A percentile compares a stretch with the other conserved stretches of the same genome.
Conservation (phyloP, 305 asterid genomes). For the Plantago coronopus region DNA sequence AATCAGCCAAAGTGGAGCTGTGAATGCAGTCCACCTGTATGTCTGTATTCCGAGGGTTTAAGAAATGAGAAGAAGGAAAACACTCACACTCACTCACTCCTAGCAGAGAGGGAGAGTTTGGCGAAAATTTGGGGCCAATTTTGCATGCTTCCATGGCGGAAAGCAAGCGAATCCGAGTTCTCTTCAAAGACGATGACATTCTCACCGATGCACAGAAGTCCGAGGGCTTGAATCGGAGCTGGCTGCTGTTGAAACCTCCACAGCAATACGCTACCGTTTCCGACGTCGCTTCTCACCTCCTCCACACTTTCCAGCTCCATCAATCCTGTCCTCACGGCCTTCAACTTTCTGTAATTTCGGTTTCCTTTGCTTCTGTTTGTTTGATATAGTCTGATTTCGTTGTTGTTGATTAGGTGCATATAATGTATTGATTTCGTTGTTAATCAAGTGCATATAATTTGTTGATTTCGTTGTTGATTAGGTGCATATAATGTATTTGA, state of each 20-base stretch:
- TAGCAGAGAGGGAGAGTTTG: not conserved
- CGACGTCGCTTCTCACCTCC: constrained; percentile 48
- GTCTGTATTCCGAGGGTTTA: not conserved
- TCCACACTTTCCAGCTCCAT: constrained; percentile 61
- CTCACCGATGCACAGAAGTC: constrained; percentile 54
- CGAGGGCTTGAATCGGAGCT: constrained; percentile 55
- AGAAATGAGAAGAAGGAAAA: too few species aligned
- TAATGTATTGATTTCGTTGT: not conserved
- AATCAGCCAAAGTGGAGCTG: too few species aligned
- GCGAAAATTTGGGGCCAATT: not conserved
- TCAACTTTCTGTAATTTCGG: constrained; percentile 49
- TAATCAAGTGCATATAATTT: not conserved
- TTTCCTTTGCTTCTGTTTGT: not conserved
- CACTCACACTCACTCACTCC: not conserved
- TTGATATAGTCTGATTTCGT: too few species aligned
- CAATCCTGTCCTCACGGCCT: constrained; percentile 78
- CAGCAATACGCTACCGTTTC: constrained; percentile 41
- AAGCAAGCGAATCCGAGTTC: constrained; percentile 25
- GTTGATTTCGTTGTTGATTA: not conserved
- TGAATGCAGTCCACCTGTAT: not conserved
- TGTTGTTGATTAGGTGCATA: not conserved
- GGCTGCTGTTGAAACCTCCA: constrained; percentile 65
- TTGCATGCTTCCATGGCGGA: constrained; percentile 8
- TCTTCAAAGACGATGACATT: constrained; percentile 55
- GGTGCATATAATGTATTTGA: not conserved